phyloP scores from a whole-genome alignment of 345 rosid genomes.

The Crucihimalaya himalaica region DNA sequence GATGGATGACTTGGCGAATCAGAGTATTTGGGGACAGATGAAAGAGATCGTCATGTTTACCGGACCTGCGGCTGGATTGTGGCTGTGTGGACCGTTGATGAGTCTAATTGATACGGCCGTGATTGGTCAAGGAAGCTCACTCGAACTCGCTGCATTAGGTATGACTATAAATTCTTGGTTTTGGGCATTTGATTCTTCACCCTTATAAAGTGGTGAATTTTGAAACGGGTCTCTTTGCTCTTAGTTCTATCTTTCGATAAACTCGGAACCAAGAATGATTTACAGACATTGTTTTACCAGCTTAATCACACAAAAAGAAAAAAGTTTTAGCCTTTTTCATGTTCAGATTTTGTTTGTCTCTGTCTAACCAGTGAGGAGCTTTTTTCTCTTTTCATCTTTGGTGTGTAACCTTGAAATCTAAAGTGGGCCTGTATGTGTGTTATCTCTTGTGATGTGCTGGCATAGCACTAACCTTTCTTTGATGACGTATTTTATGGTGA shows the following conservation, averaged over 20 bases:
- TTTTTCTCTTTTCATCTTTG: not conserved
- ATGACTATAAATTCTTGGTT: not conserved
- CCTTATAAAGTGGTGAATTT: not conserved
- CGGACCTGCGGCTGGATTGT: slow-evolving; percentile 86
- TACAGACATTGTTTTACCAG: not conserved
- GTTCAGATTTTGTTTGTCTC: not conserved
- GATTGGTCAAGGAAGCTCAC: slow-evolving; percentile 85
- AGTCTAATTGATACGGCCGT: slow-evolving; percentile 93
- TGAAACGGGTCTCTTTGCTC: not conserved
- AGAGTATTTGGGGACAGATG: slow-evolving; percentile 75
- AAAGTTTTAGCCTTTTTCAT: not conserved
- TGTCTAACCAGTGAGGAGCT: not conserved
- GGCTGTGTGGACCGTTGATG: slow-evolving; percentile 95
- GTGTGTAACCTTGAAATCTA: not conserved
- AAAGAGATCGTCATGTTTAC: slow-evolving; percentile 83
- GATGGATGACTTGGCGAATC: slow-evolving; percentile 54
- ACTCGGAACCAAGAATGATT: not conserved
- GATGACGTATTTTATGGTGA: not conserved
- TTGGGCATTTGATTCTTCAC: not conserved
- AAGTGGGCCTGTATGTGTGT: slow-evolving; percentile 20
- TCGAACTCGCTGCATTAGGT: slow-evolving; percentile 96
- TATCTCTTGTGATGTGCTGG: slow-evolving; percentile 20
- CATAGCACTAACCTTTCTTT: slow-evolving; percentile 7
- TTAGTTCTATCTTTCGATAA: not conserved
- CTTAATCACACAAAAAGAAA: not conserved